Conservation (phyloP, 2,329 filamentous ascomycete genomes). For the Talaromyces atroroseus region DNA sequence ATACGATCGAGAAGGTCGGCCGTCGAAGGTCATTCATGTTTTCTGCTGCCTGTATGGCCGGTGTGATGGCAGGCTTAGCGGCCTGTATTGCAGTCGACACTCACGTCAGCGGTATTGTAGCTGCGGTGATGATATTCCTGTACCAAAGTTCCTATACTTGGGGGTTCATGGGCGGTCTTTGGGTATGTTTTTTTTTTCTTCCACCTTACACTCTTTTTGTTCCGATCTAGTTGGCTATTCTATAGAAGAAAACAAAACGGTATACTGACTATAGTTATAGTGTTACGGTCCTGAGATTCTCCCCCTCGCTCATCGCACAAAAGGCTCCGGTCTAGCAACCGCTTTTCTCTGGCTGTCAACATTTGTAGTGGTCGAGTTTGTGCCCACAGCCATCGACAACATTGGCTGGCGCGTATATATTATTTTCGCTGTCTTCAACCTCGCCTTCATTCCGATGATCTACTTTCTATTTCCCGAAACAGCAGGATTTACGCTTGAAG, state of each 20-base stretch:
- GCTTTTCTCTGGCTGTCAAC: conserved; percentile 49
- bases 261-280: background rate
- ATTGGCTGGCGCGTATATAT: conserved; percentile 8
- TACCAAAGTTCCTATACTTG: conserved; percentile 17
- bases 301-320: conserved; percentile 16
- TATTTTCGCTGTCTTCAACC: conserved; percentile 11
- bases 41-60: conserved; percentile 10
- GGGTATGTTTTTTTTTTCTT: conserved; percentile 10
- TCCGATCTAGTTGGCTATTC: too few species aligned
- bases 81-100: conserved; percentile 13
- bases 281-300: conserved; percentile 18
- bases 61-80: conserved; percentile 15
- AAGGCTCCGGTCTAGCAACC: conserved; percentile 16
- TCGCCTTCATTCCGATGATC: conserved; percentile 10
- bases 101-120: conserved; percentile 12
- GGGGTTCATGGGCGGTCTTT: conserved; percentile 17
- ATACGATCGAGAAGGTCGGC: conserved; percentile 13
- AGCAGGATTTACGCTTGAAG: conserved; percentile 5
- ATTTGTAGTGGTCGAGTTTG: conserved; percentile 49
- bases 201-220: background rate
- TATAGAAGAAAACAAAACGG: background rate
- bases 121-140: conserved; percentile 15
- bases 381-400: conserved; percentile 38
- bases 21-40: conserved; percentile 12
- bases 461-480: conserved; percentile 16